These are phyloP conservation scores for Penicillium capsulatum DNA, from an alignment of 2,329 filamentous ascomycete species.

Conservation along the genomic window DNA sequence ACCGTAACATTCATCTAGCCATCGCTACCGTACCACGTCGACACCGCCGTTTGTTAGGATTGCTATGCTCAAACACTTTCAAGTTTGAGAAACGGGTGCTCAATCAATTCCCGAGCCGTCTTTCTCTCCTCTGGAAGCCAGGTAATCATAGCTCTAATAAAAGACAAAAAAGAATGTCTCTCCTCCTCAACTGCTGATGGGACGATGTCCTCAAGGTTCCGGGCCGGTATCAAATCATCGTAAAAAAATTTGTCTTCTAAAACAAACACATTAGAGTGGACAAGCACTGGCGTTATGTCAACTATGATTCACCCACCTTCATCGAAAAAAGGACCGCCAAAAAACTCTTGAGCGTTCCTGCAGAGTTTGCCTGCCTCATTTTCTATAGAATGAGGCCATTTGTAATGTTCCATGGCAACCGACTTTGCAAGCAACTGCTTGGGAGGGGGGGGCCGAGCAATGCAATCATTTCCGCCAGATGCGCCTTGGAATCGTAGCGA, in stretches of 20 bases:
- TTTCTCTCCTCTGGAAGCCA: slow-evolving; percentile 30
- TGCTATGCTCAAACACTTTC: too few relatives aligned
- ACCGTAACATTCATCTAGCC: too few relatives aligned
- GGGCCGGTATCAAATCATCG: slow-evolving; percentile 20
- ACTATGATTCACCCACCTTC: slow-evolving; percentile 14
- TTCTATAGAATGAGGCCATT: not conserved
- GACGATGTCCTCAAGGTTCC: slow-evolving; percentile 22
- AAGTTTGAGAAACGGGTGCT: slow-evolving; percentile 34
- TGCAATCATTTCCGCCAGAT: slow-evolving; percentile 36
- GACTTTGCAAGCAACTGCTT: slow-evolving; percentile 25
- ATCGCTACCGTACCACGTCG: too few relatives aligned
- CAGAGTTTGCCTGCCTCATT: not conserved
- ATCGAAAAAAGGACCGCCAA: slow-evolving; percentile 27
- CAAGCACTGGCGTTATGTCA: too few relatives aligned
- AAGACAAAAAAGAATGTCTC: slow-evolving; percentile 30
- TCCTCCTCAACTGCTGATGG: slow-evolving; percentile 28
- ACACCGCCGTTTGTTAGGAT: too few relatives aligned
- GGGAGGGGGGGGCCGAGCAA: slow-evolving; percentile 24
- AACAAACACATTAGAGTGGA: not conserved
- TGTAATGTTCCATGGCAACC: not conserved
- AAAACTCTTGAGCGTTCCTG: slow-evolving; percentile 23
- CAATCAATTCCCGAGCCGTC: slow-evolving; percentile 27
- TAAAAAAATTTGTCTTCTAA: slow-evolving; percentile 14
- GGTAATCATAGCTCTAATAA: slow-evolving; percentile 29
- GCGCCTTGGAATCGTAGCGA: slow-evolving; percentile 30